Conservation (phyloP, 345 rosid genomes). For the Syzygium oleosum region DNA sequence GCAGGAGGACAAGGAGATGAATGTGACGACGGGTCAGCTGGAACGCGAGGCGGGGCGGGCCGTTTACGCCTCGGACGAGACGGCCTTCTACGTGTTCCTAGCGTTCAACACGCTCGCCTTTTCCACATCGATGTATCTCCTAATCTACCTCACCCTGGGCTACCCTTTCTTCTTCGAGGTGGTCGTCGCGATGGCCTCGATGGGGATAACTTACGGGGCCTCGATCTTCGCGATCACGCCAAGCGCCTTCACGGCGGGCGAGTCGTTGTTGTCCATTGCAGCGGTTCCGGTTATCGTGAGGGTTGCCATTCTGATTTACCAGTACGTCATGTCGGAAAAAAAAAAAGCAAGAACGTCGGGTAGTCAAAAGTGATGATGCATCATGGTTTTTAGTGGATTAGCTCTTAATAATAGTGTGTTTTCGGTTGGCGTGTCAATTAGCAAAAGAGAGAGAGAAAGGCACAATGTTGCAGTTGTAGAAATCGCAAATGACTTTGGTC, state of each 20-base stretch:
- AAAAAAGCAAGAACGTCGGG: background rate
- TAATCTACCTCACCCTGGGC: background rate
- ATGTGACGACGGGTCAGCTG: too few species aligned
- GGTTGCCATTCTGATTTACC: background rate
- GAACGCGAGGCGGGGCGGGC: background rate
- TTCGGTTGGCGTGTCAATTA: background rate
- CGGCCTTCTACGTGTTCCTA: background rate
- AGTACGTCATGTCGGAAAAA: background rate
- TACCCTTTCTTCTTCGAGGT: background rate
- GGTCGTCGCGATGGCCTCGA: background rate
- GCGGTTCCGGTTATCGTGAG: background rate
- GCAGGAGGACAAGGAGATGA: background rate
- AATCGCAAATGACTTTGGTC: background rate
- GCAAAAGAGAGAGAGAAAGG: background rate
- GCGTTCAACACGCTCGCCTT: background rate
- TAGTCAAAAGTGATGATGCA: background rate
- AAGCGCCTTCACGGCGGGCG: rapidly evolving
- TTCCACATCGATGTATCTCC: background rate
- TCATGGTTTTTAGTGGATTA: background rate
- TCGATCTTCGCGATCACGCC: background rate
- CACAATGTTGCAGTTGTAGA: background rate
- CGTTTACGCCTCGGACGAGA: background rate
- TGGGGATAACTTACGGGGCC: background rate
- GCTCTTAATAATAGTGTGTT: background rate
- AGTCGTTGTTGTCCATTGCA: background rate